Percentiles rank a stretch among this genome's conserved stretches.
phyloP scores from a whole-genome alignment of 768 basidiomycete species.

The Lanmaoa rubissima region DNA sequence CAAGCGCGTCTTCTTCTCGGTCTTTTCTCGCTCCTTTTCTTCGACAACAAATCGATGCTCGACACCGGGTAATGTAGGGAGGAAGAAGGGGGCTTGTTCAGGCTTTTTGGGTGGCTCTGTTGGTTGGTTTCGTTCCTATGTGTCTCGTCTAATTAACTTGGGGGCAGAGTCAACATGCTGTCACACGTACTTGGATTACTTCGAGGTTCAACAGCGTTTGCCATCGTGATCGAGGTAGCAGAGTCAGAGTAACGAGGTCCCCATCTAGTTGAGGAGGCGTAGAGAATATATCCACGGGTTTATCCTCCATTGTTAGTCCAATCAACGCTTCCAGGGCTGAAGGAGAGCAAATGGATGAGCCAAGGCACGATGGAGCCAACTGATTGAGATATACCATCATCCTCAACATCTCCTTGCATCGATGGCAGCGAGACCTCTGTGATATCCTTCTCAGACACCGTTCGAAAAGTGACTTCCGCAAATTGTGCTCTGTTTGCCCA shows the following conservation, averaged over 20 bases:
- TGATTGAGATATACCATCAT: conserved; percentile 57
- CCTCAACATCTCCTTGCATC: conserved; percentile 78
- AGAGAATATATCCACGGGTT: conserved; percentile 66
- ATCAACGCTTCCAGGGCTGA: conserved; percentile 71
- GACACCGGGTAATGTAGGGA: conserved; percentile 88
- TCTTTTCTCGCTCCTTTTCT: conserved; percentile 37
- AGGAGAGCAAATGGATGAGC: conserved; percentile 10
- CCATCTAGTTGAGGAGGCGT: conserved; percentile 88
- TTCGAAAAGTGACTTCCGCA: conserved; percentile 76
- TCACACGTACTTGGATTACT: conserved; percentile 73
- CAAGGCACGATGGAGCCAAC: not conserved
- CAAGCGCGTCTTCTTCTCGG: conserved; percentile 48
- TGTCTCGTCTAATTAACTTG: not conserved
- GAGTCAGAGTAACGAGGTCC: conserved; percentile 89
- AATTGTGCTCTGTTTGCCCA: conserved; percentile 99
- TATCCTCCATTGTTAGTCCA: conserved; percentile 59
- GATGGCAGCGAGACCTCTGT: conserved; percentile 72
- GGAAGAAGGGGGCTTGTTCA: conserved; percentile 95
- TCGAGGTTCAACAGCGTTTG: conserved; percentile 96
- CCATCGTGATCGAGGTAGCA: conserved; percentile 92
- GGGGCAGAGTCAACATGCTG: not conserved
- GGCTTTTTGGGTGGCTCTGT: conserved; percentile 94
- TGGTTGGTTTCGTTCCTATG: conserved; percentile 91
- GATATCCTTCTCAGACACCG: conserved; percentile 74
- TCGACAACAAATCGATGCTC: conserved; percentile 75